phyloP scores from a whole-genome alignment of 2,329 filamentous ascomycete genomes.

The Madurella mycetomatis region DNA sequence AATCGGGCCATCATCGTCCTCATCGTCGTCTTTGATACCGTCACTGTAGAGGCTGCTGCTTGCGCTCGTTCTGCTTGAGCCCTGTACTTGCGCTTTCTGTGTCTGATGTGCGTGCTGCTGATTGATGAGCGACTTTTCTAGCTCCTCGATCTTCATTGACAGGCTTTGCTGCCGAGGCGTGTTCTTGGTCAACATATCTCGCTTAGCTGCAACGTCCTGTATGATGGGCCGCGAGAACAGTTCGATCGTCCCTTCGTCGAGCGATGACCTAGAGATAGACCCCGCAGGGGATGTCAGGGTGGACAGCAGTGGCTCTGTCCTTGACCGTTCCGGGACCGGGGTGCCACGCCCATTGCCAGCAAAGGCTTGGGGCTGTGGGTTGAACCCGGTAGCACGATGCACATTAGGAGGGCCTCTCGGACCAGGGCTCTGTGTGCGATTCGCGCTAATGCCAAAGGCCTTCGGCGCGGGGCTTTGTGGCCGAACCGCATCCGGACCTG shows the following conservation, averaged over 20 bases:
- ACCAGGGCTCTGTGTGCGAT: conserved; percentile 12
- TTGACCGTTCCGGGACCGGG: conserved; percentile 10
- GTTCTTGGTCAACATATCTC: conserved; percentile 47
- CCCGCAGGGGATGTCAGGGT: conserved; percentile 35
- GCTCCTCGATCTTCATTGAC: conserved; percentile 44
- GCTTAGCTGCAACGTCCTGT: conserved; percentile 45
- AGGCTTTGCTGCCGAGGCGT: conserved; percentile 45
- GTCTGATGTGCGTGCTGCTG: conserved; percentile 25
- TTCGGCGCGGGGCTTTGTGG: conserved; percentile 12
- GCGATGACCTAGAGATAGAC: conserved; percentile 34
- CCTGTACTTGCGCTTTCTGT: not conserved
- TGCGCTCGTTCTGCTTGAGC: conserved; percentile 15
- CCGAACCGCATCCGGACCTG: conserved; percentile 15
- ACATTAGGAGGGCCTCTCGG: not conserved
- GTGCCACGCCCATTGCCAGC: conserved; percentile 4
- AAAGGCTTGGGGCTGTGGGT: conserved; percentile 5
- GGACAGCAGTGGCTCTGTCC: conserved; percentile 36
- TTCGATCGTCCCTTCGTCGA: conserved; percentile 34
- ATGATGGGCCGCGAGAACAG: conserved; percentile 39
- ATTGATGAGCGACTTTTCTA: conserved; percentile 32
- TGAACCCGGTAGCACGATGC: conserved; percentile 2
- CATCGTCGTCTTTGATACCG: conserved; percentile 7
- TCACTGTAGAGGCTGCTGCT: conserved; percentile 26
- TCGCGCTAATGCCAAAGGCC: conserved; percentile 1
- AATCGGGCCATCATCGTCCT: conserved; percentile 22